Evolutionary conservation across 2,329 filamentous ascomycete species (phyloP), one percentile per base, ranked within the genome.

Genomic region (Bipolaris gigantea): DNA sequence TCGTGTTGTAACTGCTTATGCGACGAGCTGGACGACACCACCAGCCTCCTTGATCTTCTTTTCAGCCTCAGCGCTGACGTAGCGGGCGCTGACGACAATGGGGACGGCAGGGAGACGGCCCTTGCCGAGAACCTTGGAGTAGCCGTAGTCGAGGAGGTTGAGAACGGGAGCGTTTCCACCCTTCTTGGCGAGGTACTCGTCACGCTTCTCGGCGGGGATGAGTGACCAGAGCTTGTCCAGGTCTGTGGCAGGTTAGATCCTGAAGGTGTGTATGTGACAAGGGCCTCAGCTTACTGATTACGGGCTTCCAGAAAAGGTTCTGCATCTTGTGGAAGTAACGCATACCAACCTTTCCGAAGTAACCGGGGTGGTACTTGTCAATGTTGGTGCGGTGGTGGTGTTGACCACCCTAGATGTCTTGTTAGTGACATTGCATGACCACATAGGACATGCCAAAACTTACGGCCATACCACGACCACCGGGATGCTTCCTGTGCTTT

Each of bases 181-280:
- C 82, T 91, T 90, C 79, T 89, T 86, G 74, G 81, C 79, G 74
- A 97, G 79, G 86, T 97, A 97, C 80, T 91, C 87, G 45, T 96
- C 92, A 75, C 95, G 93, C 79, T 90, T 87, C 83, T 99, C 94
- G 69, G 81, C 80, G 76, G 95, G 94, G 76, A 99, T 87, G 75
- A 99, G 90, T 59, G 92, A 89, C 91, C 92, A 96, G 69, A 99
- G 89, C 93, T 97, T 99, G 83, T 97, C 94, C 73, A 99, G 84
- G 86, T 99, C 45, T 48, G 18, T 18, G 10, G 10, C 7, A 15
- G 15, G 45, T 48, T 48, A 48, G 44, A 15, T 6, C 7, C 19
- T 39, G 35, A 5, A 19, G 10, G 13, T 18, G 9, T 6, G 8
- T 11, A 32, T 15, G 11, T 9, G 25, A 32, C 5, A 9, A 9